Base-by-base conservation (phyloP, 2,329 filamentous ascomycete species). In the Volutella citrinella region DNA sequence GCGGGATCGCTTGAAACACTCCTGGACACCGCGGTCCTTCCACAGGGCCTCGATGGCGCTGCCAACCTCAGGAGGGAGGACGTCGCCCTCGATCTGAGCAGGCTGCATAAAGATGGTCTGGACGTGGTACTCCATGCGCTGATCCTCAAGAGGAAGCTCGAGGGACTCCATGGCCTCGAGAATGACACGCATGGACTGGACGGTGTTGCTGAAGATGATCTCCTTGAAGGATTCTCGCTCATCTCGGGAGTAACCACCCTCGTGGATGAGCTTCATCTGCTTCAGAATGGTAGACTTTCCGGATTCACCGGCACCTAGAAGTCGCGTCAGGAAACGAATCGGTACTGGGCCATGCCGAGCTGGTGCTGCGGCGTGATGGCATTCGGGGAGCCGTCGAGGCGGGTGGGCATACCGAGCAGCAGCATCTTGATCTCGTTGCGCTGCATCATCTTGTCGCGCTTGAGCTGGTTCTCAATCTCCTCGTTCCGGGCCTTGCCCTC, bases 351-450 rank as follows among this genome's bases (percentile, higher is more conserved):
- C n/a, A n/a, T n/a, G n/a, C n/a, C n/a, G n/a, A n/a, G n/a, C n/a
- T n/a, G n/a, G n/a, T n/a, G n/a, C n/a, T n/a, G n/a, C n/a, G n/a
- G n/a, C n/a, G n/a, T n/a, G n/a, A n/a, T n/a, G n/a, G n/a, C n/a
- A n/a, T n/a, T n/a, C n/a, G n/a, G n/a, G n/a, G n/a, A n/a, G n/a
- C n/a, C n/a, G n/a, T n/a, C n/a, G n/a, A n/a, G n/a, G n/a, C 20
- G 12, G 18, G 28, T 17, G 24, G 30, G 59, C 49, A 41, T 79
- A 96, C 93, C 93, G 58, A 98, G 83, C 58, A 98, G 79, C 56
- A 98, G 76, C 93, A 98, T 97, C 80, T 98, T 98, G 75, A 98
- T 98, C 72, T 98, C 93, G 56, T 98, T 98, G 58, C 91, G 84
- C 74, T 96, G 90, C 76, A 95, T 85, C 87, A 97, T 87, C 72